Conservation (phyloP, 2,329 filamentous ascomycete species). For the Amesomyces nigricolor region DNA sequence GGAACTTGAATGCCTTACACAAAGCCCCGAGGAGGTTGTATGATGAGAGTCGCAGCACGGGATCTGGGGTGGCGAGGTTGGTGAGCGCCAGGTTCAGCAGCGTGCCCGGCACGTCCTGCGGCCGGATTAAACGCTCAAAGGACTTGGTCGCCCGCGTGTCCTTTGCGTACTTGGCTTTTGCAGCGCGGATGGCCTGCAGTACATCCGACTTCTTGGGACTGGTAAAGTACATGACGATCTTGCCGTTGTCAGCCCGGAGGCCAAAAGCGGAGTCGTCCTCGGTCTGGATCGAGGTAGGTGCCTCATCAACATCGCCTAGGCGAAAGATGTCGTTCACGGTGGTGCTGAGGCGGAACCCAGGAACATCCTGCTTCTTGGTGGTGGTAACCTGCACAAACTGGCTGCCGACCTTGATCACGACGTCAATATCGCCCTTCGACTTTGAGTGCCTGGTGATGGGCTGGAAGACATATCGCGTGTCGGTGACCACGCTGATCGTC, state of each 20-base stretch:
- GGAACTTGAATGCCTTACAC: conserved; percentile 63
- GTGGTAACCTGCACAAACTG: conserved; percentile 67
- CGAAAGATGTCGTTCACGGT: conserved; percentile 67
- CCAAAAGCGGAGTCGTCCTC: conserved; percentile 65
- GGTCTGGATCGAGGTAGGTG: conserved; percentile 56
- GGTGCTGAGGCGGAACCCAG: conserved; percentile 55
- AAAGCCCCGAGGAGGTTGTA: conserved; percentile 64
- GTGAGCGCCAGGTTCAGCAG: conserved; percentile 62
- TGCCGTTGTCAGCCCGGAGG: conserved; percentile 61
- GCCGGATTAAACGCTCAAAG: conserved; percentile 59
- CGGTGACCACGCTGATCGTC: conserved; percentile 62
- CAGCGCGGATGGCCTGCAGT: conserved; percentile 55
- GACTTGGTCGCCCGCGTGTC: conserved; percentile 56
- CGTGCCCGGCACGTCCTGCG: conserved; percentile 65
- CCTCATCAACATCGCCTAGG: conserved; percentile 62
- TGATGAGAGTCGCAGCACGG: conserved; percentile 55
- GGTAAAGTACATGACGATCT: conserved; percentile 67
- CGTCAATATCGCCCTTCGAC: conserved; percentile 65
- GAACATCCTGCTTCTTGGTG: conserved; percentile 62
- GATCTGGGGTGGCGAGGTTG: conserved; percentile 59
- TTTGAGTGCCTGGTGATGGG: conserved; percentile 61
- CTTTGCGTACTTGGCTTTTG: conserved; percentile 60
- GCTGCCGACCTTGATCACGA: conserved; percentile 61
- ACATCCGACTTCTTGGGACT: conserved; percentile 60
- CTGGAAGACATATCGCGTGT: conserved; percentile 60